Percentiles rank a stretch among this genome's conserved stretches.
Evolutionary conservation across 805 yeast species (phyloP).

Genomic region (Candida schatavii): DNA sequence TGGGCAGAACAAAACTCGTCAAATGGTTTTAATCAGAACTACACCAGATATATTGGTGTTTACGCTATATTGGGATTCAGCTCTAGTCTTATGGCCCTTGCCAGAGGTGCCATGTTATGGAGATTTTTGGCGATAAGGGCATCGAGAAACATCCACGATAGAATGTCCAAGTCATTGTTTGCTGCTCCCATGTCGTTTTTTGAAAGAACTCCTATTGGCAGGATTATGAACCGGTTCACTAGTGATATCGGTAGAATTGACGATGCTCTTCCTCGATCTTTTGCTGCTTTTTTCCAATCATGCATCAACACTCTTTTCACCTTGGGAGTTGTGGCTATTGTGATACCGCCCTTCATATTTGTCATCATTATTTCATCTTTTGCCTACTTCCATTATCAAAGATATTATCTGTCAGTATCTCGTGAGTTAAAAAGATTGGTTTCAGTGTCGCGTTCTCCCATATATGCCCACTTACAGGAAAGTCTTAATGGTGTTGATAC

Average conservation of each 20-base stretch:
- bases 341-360: slow-evolving; percentile 53
- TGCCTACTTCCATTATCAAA: slow-evolving; percentile 68
- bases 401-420: slow-evolving; percentile 63
- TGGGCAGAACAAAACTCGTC: slow-evolving; percentile 61
- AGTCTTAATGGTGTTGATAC: slow-evolving; percentile 75
- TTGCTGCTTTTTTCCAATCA: slow-evolving; percentile 46
- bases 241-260: slow-evolving; percentile 61
- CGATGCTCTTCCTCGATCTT: slow-evolving; percentile 51
- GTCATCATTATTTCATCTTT: slow-evolving; percentile 47
- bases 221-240: slow-evolving; percentile 63
- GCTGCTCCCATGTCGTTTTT: slow-evolving; percentile 65
- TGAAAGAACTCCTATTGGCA: slow-evolving; percentile 67
- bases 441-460: slow-evolving; percentile 69
- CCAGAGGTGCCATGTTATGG: slow-evolving; percentile 49
- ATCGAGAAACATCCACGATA: slow-evolving; percentile 51
- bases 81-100: slow-evolving; percentile 46
- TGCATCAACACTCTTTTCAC: slow-evolving; percentile 47
- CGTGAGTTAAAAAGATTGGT: slow-evolving; percentile 77
- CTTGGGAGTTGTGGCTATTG: slow-evolving; percentile 48
- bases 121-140: slow-evolving; percentile 55
- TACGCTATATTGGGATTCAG: slow-evolving; percentile 57
- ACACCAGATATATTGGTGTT: slow-evolving; percentile 46
- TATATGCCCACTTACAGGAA: slow-evolving; percentile 80
- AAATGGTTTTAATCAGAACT: slow-evolving; percentile 39
- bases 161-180: slow-evolving; percentile 53